These are phyloP conservation scores for Phytophthora boehmeriae DNA, from an alignment of 352 stramenopile species.

Conservation along the genomic window DNA sequence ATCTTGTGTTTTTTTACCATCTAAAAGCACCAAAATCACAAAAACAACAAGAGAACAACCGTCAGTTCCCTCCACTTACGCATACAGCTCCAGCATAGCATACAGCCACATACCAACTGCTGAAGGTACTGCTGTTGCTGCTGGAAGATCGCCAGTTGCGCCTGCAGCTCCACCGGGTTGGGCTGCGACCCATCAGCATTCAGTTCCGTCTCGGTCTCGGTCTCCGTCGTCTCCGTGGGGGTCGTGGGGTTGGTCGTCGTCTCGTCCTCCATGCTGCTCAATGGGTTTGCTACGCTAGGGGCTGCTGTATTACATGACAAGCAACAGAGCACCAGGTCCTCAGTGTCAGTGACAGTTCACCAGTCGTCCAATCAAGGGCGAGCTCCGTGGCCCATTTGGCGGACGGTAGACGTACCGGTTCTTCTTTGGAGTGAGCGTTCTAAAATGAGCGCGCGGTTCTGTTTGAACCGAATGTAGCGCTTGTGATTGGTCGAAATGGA, in stretches of 20 bases:
- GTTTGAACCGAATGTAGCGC: slow-evolving; percentile 1
- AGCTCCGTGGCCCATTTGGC: background rate
- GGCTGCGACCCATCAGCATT: slow-evolving; percentile 17
- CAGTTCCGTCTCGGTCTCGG: slow-evolving; percentile 16
- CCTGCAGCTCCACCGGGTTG: slow-evolving; percentile 47
- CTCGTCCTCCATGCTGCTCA: slow-evolving; percentile 37
- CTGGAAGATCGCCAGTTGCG: slow-evolving; percentile 60
- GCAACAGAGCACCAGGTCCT: slow-evolving; percentile 15
- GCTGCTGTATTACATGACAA: slow-evolving; percentile 2
- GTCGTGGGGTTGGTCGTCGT: slow-evolving; percentile 28
- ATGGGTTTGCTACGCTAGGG: background rate
- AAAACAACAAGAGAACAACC: slow-evolving; percentile 1
- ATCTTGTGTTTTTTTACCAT: slow-evolving; percentile 29
- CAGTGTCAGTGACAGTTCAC: background rate
- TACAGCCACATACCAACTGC: slow-evolving; percentile 42
- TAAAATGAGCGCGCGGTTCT: background rate
- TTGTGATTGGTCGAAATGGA: slow-evolving; percentile 23
- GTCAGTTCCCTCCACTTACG: slow-evolving; percentile 10
- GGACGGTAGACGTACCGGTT: background rate
- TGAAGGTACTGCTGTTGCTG: slow-evolving; percentile 68
- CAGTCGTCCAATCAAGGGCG: slow-evolving; percentile 1
- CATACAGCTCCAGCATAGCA: background rate
- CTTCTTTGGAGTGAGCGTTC: background rate
- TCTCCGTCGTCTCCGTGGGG: slow-evolving; percentile 31
- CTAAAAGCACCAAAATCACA: slow-evolving; percentile 18